These are phyloP conservation scores for Polygonum maritimum DNA, from an alignment of 148 eudicot genomes.

Conservation along the genomic window DNA sequence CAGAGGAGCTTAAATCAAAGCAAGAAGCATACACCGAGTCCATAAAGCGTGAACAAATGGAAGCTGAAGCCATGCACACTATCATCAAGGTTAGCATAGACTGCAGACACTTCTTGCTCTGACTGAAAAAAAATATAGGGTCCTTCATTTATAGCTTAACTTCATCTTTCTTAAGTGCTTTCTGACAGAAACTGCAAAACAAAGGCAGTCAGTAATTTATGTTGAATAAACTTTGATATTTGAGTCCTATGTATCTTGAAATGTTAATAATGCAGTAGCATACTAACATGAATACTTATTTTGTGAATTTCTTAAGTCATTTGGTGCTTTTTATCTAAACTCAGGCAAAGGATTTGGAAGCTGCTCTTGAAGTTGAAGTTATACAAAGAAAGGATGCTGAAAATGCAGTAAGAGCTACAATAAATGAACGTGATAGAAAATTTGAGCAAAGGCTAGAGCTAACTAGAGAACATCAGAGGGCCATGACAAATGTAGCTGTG, in stretches of 20 bases:
- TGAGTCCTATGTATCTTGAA: neutral
- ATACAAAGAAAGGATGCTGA: slow-evolving; percentile 47
- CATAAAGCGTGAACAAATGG: slow-evolving; percentile 37
- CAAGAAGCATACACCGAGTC: slow-evolving; percentile 34
- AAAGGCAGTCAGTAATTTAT: neutral
- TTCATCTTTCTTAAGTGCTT: neutral
- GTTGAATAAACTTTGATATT: neutral
- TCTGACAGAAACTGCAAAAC: neutral
- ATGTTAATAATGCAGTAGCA: neutral
- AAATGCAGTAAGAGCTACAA: slow-evolving; percentile 33
- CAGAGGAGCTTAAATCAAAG: slow-evolving; percentile 35
- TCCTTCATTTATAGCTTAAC: neutral
- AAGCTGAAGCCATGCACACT: slow-evolving; percentile 46
- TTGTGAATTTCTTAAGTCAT: neutral
- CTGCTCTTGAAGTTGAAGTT: slow-evolving; percentile 34
- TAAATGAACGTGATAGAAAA: slow-evolving; percentile 52
- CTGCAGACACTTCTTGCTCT: slow-evolving; percentile 2
- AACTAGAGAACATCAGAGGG: slow-evolving; percentile 42
- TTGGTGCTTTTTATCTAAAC: neutral
- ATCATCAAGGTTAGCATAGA: slow-evolving; percentile 44
- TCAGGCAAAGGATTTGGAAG: slow-evolving; percentile 53
- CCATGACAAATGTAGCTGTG: slow-evolving; percentile 60
- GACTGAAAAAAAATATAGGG: neutral
- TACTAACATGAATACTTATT: neutral
- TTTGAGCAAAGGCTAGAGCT: slow-evolving; percentile 37